Percentiles rank a stretch among this genome's conserved stretches.
Conservation (phyloP, 345 rosid species). For the Durio zibethinus region DNA sequence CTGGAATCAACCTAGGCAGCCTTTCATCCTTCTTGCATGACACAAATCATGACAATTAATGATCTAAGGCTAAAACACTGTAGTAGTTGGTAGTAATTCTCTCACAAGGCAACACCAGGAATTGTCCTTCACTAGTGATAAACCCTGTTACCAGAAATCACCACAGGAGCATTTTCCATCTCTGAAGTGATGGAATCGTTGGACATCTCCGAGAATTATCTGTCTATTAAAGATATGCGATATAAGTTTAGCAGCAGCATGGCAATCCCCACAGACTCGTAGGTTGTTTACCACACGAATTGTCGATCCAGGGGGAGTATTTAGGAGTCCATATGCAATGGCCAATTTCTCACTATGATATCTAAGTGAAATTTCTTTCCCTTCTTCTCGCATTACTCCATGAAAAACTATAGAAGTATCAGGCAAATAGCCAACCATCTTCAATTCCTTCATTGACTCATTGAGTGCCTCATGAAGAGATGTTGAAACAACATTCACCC, state of each 20-base stretch:
- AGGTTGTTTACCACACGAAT: conserved; percentile 82
- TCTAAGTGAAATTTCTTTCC: conserved; percentile 60
- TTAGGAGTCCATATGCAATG: conserved; percentile 67
- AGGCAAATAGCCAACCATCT: conserved; percentile 73
- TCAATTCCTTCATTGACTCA: conserved; percentile 61
- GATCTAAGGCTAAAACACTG: neutral
- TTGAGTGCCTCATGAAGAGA: conserved; percentile 54
- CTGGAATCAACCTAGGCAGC: neutral
- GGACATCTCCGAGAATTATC: conserved; percentile 82
- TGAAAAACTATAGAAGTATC: conserved; percentile 66
- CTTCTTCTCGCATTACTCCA: conserved; percentile 55
- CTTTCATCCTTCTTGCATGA: neutral
- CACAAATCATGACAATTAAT: neutral
- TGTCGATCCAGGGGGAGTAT: conserved; percentile 65
- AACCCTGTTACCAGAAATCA: conserved; percentile 61
- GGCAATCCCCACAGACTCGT: conserved; percentile 85
- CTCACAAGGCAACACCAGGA: neutral
- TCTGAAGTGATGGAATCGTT: conserved; percentile 84
- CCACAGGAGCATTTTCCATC: conserved; percentile 81
- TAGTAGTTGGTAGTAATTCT: neutral
- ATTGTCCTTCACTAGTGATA: neutral
- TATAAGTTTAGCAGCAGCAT: conserved; percentile 69
- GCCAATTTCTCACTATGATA: conserved; percentile 93
- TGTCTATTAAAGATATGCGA: conserved; percentile 60
- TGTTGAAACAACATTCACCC: conserved; percentile 45